A percentile compares a stretch with the other conserved stretches of the same genome.
Conservation (phyloP, 2,329 filamentous ascomycete species). For the Neurospora sp. region DNA sequence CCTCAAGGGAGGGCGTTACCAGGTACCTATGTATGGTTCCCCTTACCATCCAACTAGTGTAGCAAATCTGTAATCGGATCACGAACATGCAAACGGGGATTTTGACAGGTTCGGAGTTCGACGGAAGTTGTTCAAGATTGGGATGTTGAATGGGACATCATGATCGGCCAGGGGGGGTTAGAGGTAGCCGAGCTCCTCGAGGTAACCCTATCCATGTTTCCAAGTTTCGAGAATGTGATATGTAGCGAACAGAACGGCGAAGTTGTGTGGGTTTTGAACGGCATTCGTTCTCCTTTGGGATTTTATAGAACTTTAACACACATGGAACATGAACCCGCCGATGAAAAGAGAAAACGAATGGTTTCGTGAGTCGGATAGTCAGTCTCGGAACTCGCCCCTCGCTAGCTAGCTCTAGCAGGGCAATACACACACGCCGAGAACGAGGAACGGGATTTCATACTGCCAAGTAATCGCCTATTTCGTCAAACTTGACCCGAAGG, state of each 20-base stretch:
- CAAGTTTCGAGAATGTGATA: neutral
- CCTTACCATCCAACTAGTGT: neutral
- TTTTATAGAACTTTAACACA: neutral
- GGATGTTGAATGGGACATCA: neutral
- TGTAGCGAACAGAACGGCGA: neutral
- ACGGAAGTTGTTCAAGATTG: neutral
- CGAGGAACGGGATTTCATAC: neutral
- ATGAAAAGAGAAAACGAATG: neutral
- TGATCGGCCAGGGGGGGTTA: neutral
- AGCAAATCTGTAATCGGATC: neutral
- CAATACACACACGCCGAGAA: neutral
- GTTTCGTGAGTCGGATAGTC: neutral
- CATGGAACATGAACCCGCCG: neutral
- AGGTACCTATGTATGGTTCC: too few relatives aligned
- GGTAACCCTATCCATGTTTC: neutral
- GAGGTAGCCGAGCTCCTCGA: neutral
- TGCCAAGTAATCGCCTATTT: neutral
- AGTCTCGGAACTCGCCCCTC: neutral
- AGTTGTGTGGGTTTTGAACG: neutral
- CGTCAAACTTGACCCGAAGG: neutral
- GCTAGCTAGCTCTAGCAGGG: neutral
- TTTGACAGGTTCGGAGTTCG: neutral
- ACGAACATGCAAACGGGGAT: neutral
- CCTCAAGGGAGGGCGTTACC: neutral
- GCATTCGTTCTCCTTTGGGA: neutral